These are phyloP conservation scores for Monosporascus sp. DNA, from an alignment of 2,329 filamentous ascomycete species.

Conservation along the genomic window DNA sequence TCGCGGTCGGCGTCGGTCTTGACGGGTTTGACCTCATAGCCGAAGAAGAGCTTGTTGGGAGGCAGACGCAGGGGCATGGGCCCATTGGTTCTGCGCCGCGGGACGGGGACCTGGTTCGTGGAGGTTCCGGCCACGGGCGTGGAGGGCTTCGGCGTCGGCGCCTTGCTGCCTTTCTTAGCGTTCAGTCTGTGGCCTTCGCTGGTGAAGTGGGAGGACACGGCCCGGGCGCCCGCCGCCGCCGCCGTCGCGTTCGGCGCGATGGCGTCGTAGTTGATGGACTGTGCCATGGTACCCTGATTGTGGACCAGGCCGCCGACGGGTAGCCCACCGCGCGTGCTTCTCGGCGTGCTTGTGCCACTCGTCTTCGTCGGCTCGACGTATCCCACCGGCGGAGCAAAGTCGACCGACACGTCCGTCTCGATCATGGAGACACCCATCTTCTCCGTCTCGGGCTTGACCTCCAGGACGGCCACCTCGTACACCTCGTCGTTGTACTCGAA, in stretches of 20 bases:
- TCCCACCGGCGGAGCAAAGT: constrained; percentile 89
- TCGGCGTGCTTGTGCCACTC: constrained; percentile 84
- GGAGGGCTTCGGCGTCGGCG: constrained; percentile 64
- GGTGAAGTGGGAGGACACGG: constrained; percentile 66
- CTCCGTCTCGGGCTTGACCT: constrained; percentile 80
- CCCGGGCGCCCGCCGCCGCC: constrained; percentile 46
- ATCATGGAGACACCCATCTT: constrained; percentile 89
- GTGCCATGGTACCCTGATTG: constrained; percentile 88
- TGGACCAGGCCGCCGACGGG: constrained; percentile 73
- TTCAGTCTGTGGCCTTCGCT: constrained; percentile 77
- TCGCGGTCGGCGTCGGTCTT: constrained; percentile 72
- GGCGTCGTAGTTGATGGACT: constrained; percentile 92
- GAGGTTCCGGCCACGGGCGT: constrained; percentile 63
- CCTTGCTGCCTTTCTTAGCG: constrained; percentile 76
- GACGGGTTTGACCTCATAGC: constrained; percentile 86
- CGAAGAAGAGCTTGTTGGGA: constrained; percentile 92
- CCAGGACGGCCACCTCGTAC: constrained; percentile 88
- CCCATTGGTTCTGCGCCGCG: constrained; percentile 60
- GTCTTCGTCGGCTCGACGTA: constrained; percentile 80
- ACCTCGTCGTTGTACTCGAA: constrained; percentile 95
- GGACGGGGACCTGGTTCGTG: constrained; percentile 29
- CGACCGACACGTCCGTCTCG: constrained; percentile 93
- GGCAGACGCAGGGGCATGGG: constrained; percentile 81
- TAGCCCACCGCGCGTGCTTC: constrained; percentile 59
- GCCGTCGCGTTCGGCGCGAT: constrained; percentile 75